These are phyloP conservation scores for Neurospora cerealis DNA, from an alignment of 495 filamentous ascomycete genomes.

Conservation along the genomic window DNA sequence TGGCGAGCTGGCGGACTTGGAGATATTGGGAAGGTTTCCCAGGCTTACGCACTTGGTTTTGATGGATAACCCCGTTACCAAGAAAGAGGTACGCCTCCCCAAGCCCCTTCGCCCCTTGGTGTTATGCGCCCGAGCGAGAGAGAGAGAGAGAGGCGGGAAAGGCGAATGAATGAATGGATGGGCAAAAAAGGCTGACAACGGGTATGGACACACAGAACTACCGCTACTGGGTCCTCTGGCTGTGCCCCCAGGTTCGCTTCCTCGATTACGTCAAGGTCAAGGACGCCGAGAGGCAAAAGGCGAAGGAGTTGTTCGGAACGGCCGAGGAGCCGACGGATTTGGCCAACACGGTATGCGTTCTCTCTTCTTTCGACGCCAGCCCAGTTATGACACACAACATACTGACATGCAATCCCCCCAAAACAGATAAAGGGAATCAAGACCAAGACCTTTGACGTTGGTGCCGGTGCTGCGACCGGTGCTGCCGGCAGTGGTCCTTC, in stretches of 20 bases:
- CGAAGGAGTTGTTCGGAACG: constrained; percentile 75
- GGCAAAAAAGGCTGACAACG: constrained; percentile 1
- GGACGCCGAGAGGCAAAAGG: constrained; percentile 65
- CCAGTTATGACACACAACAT: background rate
- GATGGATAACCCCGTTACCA: constrained; percentile 78
- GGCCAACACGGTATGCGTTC: constrained; percentile 28
- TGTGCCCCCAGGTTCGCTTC: constrained; percentile 74
- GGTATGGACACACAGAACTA: constrained; percentile 54
- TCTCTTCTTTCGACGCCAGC: background rate
- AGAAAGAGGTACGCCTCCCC: constrained; percentile 67
- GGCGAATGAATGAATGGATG: background rate
- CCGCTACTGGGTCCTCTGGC: constrained; percentile 84
- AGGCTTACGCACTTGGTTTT: constrained; percentile 70
- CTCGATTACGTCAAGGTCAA: constrained; percentile 91
- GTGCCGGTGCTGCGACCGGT: constrained; percentile 30
- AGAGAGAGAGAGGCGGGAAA: background rate
- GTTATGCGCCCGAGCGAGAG: background rate
- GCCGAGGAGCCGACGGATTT: constrained; percentile 64
- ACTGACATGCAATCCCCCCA: background rate
- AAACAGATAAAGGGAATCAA: constrained; percentile 75
- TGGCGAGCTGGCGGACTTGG: constrained; percentile 74
- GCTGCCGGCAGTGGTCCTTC: constrained; percentile 24
- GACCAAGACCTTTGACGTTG: constrained; percentile 67
- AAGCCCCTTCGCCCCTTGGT: background rate
- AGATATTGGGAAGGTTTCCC: constrained; percentile 60